A percentile compares a stretch with the other conserved stretches of the same genome.
These are phyloP conservation scores for Trichopus zeylanicus DNA, from an alignment of 116 monocot species.

Conservation along the genomic window DNA sequence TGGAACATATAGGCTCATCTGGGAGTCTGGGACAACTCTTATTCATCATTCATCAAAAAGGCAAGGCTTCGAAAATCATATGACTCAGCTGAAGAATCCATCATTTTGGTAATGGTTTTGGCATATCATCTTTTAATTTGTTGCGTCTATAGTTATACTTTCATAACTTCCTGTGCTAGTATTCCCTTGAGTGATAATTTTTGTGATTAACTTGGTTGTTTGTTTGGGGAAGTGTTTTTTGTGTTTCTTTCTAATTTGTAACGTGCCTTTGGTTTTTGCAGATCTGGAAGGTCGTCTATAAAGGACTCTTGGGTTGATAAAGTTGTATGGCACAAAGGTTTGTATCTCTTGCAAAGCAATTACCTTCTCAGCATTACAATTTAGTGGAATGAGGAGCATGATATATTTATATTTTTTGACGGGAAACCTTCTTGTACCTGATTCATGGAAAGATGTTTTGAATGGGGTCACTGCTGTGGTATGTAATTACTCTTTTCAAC, in stretches of 20 bases:
- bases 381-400: not conserved
- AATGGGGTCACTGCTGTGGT: conserved; percentile 83
- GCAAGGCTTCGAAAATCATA: no score
- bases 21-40: no score
- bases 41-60: no score
- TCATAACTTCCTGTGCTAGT: no score
- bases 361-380: not conserved
- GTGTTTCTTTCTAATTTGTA: not conserved
- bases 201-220: no score
- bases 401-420: conserved; percentile 13
- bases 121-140: no score
- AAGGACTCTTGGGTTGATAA: conserved; percentile 66
- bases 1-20: no score
- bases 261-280: conserved; percentile 10
- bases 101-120: no score
- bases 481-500: conserved; percentile 9
- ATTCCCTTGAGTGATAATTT: no score
- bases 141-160: no score
- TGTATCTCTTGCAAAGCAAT: not conserved
- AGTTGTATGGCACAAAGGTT: conserved; percentile 92
- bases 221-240: not conserved
- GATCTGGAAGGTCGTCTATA: conserved; percentile 84
- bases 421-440: conserved; percentile 91
- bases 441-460: conserved; percentile 74
- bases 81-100: no score